Conservation (phyloP, 768 basidiomycete genomes). For the Pleurotus cornucopiae region DNA sequence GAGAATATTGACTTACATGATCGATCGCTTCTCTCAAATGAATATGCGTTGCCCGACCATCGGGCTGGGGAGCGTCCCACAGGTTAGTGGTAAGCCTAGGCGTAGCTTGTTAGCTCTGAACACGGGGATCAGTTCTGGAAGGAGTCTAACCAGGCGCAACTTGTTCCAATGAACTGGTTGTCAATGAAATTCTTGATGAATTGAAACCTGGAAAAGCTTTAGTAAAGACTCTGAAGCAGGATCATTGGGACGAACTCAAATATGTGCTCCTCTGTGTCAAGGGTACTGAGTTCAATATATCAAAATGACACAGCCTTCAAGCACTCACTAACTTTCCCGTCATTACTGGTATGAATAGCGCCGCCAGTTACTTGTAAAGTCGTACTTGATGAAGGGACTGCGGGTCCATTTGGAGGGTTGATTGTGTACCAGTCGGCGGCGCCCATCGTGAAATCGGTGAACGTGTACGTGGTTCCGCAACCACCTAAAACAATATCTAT, state of each 20-base stretch:
- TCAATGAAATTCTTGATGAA: background rate
- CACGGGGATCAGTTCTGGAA: background rate
- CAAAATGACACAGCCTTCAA: background rate
- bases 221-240: background rate
- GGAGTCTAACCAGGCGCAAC: background rate
- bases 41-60: background rate
- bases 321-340: constrained; percentile 2
- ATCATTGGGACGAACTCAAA: background rate
- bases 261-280: background rate
- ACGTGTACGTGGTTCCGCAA: background rate
- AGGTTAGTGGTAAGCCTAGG: background rate
- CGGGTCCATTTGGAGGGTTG: background rate
- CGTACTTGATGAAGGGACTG: background rate
- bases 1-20: background rate
- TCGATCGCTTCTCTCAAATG: background rate
- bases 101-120: background rate
- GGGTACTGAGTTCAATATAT: background rate
- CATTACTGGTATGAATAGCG: background rate
- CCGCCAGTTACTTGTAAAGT: background rate
- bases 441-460: background rate
- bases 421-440: background rate
- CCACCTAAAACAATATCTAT: background rate
- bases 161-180: background rate
- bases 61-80: background rate
- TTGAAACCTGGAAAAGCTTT: no score